Conservation (phyloP, 2,329 filamentous ascomycete species). For the Ophiostoma sp. region DNA sequence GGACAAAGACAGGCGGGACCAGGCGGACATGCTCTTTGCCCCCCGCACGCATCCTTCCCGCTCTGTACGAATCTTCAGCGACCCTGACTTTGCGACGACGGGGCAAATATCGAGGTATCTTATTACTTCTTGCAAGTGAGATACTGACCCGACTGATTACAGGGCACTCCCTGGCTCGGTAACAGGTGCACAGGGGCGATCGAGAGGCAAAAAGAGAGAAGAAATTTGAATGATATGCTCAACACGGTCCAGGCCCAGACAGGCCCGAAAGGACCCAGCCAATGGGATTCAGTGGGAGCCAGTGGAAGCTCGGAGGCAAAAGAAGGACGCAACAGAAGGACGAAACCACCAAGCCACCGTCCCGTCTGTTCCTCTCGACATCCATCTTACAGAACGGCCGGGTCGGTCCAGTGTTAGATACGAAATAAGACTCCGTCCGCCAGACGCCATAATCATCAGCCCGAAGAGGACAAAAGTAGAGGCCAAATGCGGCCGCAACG, state of each 20-base stretch:
- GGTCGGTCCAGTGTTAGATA: neutral
- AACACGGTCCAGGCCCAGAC: neutral
- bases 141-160: neutral
- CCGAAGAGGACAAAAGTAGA: neutral
- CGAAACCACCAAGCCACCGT: neutral
- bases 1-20: neutral
- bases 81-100: neutral
- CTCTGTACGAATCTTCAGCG: neutral
- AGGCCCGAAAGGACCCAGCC: neutral
- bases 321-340: neutral
- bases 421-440: neutral
- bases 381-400: neutral
- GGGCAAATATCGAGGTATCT: neutral
- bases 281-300: neutral
- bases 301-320: neutral
- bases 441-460: neutral
- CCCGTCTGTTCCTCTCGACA: neutral
- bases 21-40: neutral
- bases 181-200: neutral
- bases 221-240: neutral
- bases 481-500: neutral
- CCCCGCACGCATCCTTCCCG: slow-evolving; percentile 4
- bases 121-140: neutral
- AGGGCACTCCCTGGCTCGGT: neutral
- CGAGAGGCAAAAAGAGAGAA: neutral